phyloP scores from a whole-genome alignment of 805 yeast genomes.

The Pichia deserticola region DNA sequence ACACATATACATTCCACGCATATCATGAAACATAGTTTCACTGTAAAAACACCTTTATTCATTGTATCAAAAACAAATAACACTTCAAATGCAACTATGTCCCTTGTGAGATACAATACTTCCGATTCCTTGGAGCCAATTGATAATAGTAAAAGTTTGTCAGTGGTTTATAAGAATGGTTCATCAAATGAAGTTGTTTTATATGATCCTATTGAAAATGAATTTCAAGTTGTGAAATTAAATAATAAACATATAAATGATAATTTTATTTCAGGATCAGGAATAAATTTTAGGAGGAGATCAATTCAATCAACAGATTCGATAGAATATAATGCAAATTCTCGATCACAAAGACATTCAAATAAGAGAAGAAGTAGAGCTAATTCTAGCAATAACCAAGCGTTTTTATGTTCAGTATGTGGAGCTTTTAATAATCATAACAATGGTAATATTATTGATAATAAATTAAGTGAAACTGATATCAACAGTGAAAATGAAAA shows the following conservation, averaged over 20 bases:
- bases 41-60: too few species aligned
- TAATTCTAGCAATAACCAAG: too few species aligned
- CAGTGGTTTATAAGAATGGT: constrained; percentile 14
- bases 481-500: too few species aligned
- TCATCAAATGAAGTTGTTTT: constrained; percentile 23
- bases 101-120: constrained; percentile 15
- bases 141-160: constrained; percentile 1
- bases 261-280: not conserved
- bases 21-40: too few species aligned
- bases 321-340: too few species aligned
- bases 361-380: too few species aligned
- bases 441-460: too few species aligned
- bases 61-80: too few species aligned
- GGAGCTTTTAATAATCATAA: constrained; percentile 13
- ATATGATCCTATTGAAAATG: constrained; percentile 22
- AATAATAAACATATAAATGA: too few species aligned
- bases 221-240: constrained; percentile 20
- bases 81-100: constrained; percentile 7
- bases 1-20: not conserved
- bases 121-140: not conserved
- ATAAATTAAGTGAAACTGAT: not conserved
- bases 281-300: not conserved
- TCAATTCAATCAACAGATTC: not conserved
- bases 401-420: constrained; percentile 21
- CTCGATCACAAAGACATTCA: too few species aligned